phyloP scores from a whole-genome alignment of 306 rosid genomes.

The Macrotyloma uniflorum region DNA sequence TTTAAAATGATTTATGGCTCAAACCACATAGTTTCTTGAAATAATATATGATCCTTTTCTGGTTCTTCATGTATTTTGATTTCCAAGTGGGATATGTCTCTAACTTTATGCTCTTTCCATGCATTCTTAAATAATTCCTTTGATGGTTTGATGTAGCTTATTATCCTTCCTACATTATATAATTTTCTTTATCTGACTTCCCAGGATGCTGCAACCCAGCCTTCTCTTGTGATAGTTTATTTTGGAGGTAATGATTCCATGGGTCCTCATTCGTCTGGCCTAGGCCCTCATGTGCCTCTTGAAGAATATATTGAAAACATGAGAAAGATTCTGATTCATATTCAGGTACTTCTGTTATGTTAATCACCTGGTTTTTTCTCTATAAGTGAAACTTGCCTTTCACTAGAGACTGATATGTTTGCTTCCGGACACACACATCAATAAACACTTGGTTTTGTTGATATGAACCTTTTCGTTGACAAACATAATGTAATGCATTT shows the following conservation, averaged over 20 bases:
- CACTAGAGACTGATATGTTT: background rate
- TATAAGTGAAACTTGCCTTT: background rate
- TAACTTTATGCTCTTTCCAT: background rate
- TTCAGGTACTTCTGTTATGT: conserved; percentile 62
- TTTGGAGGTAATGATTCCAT: conserved; percentile 96
- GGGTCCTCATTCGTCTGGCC: conserved; percentile 88
- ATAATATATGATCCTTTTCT: background rate
- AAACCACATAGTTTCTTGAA: background rate
- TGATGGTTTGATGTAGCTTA: background rate
- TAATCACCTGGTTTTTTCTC: conserved; percentile 24
- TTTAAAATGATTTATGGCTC: conserved; percentile 21
- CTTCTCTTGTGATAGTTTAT: conserved; percentile 86
- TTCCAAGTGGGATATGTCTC: background rate
- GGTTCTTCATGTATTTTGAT: background rate
- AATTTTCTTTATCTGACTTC: conserved; percentile 13
- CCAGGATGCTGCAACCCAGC: conserved; percentile 79
- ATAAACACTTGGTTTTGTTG: background rate
- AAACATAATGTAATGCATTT: background rate
- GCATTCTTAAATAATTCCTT: background rate
- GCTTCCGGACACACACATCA: conserved; percentile 7
- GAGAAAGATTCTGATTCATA: conserved; percentile 73
- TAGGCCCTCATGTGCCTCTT: conserved; percentile 96
- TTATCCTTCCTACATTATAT: conserved; percentile 9
- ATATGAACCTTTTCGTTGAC: conserved; percentile 7
- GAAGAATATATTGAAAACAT: conserved; percentile 74